These are phyloP conservation scores for Bacidia gigantensis DNA, from an alignment of 495 filamentous ascomycete species.

Conservation along the genomic window DNA sequence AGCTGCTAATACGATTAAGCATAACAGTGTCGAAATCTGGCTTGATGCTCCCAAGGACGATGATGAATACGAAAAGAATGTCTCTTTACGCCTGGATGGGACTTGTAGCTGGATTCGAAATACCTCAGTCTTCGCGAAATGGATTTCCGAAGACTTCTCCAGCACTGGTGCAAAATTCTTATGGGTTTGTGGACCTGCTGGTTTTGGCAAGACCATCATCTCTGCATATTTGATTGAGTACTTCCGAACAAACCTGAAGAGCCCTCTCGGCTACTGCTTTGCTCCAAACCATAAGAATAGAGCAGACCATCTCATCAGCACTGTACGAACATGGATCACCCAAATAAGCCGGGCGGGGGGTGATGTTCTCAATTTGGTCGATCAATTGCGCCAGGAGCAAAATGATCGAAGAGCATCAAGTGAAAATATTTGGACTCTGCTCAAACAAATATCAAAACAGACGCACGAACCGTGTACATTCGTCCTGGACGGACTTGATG, in stretches of 20 bases:
- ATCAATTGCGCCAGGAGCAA: conserved; percentile 2
- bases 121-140: conserved; percentile 11
- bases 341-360: conserved; percentile 13
- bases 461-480: conserved; percentile 16
- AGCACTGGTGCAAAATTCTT: conserved; percentile 9
- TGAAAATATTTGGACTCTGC: conserved; percentile 13
- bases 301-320: conserved; percentile 13
- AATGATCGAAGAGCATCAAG: conserved; percentile 10
- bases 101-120: conserved; percentile 22
- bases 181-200: conserved; percentile 22
- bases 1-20: background rate
- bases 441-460: conserved; percentile 12
- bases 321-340: conserved; percentile 21
- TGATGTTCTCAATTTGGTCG: conserved; percentile 12
- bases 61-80: background rate
- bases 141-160: conserved; percentile 7
- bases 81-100: conserved; percentile 7
- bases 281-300: conserved; percentile 17
- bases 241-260: conserved; percentile 5
- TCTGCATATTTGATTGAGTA: conserved; percentile 18
- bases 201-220: conserved; percentile 23
- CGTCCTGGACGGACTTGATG: conserved; percentile 22
- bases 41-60: background rate
- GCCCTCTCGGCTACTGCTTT: conserved; percentile 18
- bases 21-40: background rate